Evolutionary conservation across 805 yeast genomes (phyloP).

Genomic region (Candida hungchunana): DNA sequence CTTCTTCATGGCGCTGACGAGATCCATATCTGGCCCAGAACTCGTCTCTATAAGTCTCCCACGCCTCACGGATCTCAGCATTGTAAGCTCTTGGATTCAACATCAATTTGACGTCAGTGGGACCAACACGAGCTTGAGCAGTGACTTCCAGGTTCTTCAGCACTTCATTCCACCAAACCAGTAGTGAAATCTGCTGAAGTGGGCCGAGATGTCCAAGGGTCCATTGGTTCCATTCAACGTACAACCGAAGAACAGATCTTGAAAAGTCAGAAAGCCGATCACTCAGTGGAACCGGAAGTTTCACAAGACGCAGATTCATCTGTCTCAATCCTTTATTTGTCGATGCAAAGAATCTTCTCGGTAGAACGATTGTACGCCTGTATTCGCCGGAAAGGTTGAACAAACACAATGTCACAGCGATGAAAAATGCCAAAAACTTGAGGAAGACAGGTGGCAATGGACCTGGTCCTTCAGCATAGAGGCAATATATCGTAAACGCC

Average conservation of each 20-base stretch:
- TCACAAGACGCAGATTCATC: constrained; percentile 72
- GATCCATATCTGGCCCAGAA: constrained; percentile 87
- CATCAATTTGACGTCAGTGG: constrained; percentile 74
- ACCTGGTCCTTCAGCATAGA: constrained; percentile 36
- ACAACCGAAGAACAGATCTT: constrained; percentile 26
- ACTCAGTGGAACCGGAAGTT: constrained; percentile 41
- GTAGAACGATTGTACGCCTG: constrained; percentile 74
- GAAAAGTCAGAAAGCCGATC: constrained; percentile 34
- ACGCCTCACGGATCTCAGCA: constrained; percentile 81
- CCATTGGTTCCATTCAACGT: constrained; percentile 17
- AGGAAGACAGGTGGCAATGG: constrained; percentile 32
- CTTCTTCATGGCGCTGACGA: constrained; percentile 41
- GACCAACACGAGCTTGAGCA: constrained; percentile 64
- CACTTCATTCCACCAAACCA: constrained; percentile 10
- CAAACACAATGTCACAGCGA: constrained; percentile 62
- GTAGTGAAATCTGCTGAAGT: constrained; percentile 5
- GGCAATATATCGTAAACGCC: constrained; percentile 36
- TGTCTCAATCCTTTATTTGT: constrained; percentile 88
- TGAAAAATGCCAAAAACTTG: constrained; percentile 55
- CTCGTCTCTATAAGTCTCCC: constrained; percentile 92
- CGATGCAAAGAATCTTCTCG: constrained; percentile 72
- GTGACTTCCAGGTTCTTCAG: constrained; percentile 28
- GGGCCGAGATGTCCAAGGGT: constrained; percentile 12
- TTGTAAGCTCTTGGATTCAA: constrained; percentile 78
- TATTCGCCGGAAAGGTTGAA: constrained; percentile 91